phyloP scores from a whole-genome alignment of 257 asterid species.

The Nicotiana attenuata region DNA sequence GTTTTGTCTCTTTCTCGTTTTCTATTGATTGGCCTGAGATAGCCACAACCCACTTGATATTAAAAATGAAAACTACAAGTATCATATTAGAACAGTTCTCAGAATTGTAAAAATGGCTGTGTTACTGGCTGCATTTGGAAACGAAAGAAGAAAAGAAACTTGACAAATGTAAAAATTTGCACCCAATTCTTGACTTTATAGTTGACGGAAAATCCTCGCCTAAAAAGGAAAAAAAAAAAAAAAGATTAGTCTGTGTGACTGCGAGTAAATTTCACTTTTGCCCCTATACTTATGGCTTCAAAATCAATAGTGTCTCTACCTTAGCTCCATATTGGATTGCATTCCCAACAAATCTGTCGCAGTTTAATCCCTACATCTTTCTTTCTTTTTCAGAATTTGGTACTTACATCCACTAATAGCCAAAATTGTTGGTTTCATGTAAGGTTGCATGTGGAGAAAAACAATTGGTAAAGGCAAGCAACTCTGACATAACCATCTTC shows the following conservation, averaged over 20 bases:
- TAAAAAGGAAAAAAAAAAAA: too few species aligned
- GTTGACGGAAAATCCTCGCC: background rate
- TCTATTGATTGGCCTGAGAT: background rate
- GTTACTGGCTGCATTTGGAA: too few species aligned
- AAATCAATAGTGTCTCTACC: background rate
- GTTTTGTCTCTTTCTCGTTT: background rate
- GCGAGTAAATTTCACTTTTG: background rate
- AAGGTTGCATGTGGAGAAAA: background rate
- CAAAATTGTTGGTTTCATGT: background rate
- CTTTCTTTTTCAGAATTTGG: background rate
- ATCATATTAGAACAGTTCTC: too few species aligned
- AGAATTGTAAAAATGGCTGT: too few species aligned
- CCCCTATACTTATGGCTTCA: background rate
- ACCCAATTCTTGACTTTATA: background rate
- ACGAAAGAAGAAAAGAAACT: background rate
- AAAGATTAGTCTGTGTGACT: too few species aligned
- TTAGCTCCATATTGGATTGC: background rate
- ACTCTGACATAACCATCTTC: background rate
- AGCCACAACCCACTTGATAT: background rate
- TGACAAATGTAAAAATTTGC: background rate
- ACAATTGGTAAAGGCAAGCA: constrained; percentile 1
- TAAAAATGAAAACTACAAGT: background rate
- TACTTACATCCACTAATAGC: background rate
- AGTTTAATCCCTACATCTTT: background rate
- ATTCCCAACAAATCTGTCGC: background rate